Base-by-base conservation (phyloP, 352 stramenopile genomes). In the Phytophthora multivora region DNA sequence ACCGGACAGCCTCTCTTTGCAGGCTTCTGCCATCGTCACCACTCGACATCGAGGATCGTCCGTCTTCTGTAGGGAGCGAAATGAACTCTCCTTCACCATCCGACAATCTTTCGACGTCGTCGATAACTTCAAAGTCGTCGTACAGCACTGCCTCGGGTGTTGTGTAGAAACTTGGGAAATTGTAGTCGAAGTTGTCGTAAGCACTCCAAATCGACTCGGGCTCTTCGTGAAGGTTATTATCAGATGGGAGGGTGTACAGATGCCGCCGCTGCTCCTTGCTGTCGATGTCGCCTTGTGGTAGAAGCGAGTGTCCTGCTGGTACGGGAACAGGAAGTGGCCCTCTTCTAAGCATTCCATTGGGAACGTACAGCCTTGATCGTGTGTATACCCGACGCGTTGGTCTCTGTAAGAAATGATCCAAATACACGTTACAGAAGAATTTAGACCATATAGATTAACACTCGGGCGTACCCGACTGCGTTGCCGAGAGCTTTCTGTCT, bases 1-100 rank as follows among this genome's bases (percentile, higher is more conserved):
- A 88, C 12, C 79, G 79, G 21, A 85, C 50, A 2, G 83, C 77
- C 5, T 80, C 71, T 41, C 49, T 59, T 26, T 83, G 71, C 6
- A 83, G 52, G 23, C 18, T 51, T 45, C 59, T 47, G 15, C 38
- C 47, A 19, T 58, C 53, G 25, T 60, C 59, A 28, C 30, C 38
- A 51, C 18, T 51, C 11, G 64, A 65, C 9, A 68, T n/a, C 1
- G 63, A 68, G 11, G 30, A 41, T 5, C 18, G 33, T 15, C 33
- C 33, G 6, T 61, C 59, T 28, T 64, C 51, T 25, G 15, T 33
- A 13, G 40, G 51, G 2, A 73, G 59, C 7, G 59, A 45, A 3
- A 69, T 69, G 21, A 69, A 73, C 18, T 56, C 64, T 5, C 59
- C 51, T 55, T 68, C 63, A 41, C 54, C n/a, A 25, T 69, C 51